Base-by-base conservation (phyloP, 2,329 filamentous ascomycete genomes). In the Aspergillus floridensis region DNA sequence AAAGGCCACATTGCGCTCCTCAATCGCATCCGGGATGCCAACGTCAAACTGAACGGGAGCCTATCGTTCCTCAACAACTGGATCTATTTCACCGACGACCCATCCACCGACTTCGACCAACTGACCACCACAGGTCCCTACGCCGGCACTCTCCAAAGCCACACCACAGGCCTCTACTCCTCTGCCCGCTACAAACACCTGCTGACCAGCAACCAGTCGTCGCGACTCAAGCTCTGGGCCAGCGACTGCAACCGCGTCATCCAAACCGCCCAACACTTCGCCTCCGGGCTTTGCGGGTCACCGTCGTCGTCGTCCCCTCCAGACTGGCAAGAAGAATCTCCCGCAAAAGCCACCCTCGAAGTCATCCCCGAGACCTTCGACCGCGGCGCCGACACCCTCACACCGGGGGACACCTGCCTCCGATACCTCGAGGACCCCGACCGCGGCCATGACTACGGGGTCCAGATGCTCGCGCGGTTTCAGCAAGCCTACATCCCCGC, bases 61-160 rank as follows among this genome's bases (percentile, higher is more conserved):
- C 67, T 87, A 7, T 73, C 76, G 1, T 86, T 86, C 66, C 70
- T 84, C 60, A 82, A 84, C 53, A 60, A 79, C 46, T 86, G 82
- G 82, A 72, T 79, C 38, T 84, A 85, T 63, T 82, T 86, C 64
- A 82, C 81, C 60, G 66, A 75, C 31, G 68, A 75, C 32, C 78
- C 80, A 0, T 66, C 73, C 5, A 60, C 68, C 7, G 70, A 80
- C 53, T 81, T 86, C 57, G 82, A 83, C 49, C 81, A 85, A 59
- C 72, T 86, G 26, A 85, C 84, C 4, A 75, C 70, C 6, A 84
- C 81, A 7, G 83, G 84, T 1, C 83, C 83, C 0, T 84, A 84
- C 65, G 81, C 84, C 11, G 84, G 84, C 3, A 82, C 80, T 1
- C 74, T 84, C 0, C 75, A 80, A 62, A 77, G 82, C 2, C 84